Percentiles rank a stretch among this genome's conserved stretches.
Conservation (phyloP, 1,284 basidiomycete species). For the Wallemia hederae region DNA sequence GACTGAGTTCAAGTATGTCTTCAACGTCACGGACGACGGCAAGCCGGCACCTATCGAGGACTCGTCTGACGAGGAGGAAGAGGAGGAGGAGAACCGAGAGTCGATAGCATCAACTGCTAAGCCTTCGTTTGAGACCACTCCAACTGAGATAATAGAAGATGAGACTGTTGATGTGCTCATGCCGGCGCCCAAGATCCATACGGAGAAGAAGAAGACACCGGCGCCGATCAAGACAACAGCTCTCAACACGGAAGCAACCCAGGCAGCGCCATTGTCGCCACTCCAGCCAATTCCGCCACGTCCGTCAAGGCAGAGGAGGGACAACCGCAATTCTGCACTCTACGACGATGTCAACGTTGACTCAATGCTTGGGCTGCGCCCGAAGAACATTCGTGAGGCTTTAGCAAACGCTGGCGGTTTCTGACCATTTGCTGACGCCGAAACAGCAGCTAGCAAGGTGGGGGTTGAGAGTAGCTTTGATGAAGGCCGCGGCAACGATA, state of each 20-base stretch:
- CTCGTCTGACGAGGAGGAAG: constrained; percentile 14
- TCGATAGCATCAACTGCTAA: too few relatives aligned
- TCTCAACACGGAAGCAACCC: background rate
- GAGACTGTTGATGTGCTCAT: background rate
- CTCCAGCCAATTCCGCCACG: background rate
- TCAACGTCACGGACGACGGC: constrained; percentile 34
- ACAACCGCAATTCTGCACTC: background rate
- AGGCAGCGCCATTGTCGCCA: background rate
- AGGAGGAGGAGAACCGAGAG: constrained; percentile 2
- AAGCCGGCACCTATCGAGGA: constrained; percentile 11
- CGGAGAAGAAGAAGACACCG: background rate
- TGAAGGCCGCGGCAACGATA: background rate
- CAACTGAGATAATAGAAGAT: background rate
- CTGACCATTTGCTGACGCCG: too few relatives aligned
- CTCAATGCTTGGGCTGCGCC: background rate
- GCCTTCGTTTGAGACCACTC: background rate
- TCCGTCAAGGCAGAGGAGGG: background rate
- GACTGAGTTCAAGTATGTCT: constrained; percentile 62
- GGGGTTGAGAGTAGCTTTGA: too few relatives aligned
- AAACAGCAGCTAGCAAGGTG: too few relatives aligned
- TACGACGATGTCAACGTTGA: background rate
- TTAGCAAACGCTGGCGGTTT: background rate
- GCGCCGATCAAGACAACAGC: background rate
- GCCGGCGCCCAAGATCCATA: background rate
- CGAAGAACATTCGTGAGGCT: background rate